Conservation (phyloP, 768 basidiomycete genomes). For the Boletus rubroflammeus region DNA sequence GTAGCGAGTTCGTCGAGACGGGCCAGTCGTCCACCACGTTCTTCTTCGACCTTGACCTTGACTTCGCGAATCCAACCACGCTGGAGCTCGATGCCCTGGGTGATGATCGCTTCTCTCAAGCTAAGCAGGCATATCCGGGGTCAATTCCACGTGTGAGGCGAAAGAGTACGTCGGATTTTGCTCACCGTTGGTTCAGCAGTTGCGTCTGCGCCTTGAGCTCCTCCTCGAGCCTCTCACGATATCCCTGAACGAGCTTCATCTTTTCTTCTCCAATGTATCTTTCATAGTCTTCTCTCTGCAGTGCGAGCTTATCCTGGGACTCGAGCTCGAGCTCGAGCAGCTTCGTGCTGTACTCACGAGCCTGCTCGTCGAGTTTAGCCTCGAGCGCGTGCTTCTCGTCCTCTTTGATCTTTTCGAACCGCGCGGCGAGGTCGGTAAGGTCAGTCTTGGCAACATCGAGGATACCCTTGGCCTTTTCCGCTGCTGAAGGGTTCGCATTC, state of each 20-base stretch:
- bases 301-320: constrained; percentile 78
- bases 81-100: constrained; percentile 96
- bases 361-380: constrained; percentile 73
- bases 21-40: constrained; percentile 91
- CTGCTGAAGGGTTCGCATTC: constrained; percentile 64
- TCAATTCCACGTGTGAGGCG: neutral
- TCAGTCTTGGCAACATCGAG: constrained; percentile 80
- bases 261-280: constrained; percentile 79
- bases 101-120: constrained; percentile 89
- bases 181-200: constrained; percentile 90
- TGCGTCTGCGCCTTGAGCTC: constrained; percentile 88
- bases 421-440: constrained; percentile 69
- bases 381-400: constrained; percentile 71
- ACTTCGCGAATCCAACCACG: constrained; percentile 95
- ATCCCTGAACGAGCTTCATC: constrained; percentile 64
- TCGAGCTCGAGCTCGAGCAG: constrained; percentile 82
- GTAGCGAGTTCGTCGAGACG: constrained; percentile 92
- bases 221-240: constrained; percentile 79
- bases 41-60: constrained; percentile 93
- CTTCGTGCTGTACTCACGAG: constrained; percentile 76
- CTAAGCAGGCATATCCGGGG: constrained; percentile 36
- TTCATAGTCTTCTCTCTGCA: constrained; percentile 83
- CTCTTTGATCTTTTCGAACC: constrained; percentile 75
- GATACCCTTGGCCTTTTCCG: constrained; percentile 65
- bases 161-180: neutral